Evolutionary conservation across 2,329 filamentous ascomycete species (phyloP), one percentile per base, ranked within the genome.

Genomic region (Colletotrichum theobromicola): DNA sequence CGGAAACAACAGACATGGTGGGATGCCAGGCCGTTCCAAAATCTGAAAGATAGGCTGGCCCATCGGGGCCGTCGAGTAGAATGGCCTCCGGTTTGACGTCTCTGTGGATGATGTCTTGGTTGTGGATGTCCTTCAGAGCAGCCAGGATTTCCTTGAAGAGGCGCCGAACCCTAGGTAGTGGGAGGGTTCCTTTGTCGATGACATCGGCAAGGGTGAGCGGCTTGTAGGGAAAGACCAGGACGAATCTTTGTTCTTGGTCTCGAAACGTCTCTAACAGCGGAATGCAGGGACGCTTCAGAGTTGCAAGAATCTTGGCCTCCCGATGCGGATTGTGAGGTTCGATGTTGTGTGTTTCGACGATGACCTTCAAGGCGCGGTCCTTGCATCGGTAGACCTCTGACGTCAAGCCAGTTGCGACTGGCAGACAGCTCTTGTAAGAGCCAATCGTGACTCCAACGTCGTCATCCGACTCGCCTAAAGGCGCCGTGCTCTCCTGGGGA

Each of bases 71-170:
- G 55, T 89, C 86, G 60, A 98, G 88, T 10, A 98, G 87, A 42
- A 99, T 89, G 67, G 98, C 98, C 0, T 95, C 95, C 1, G 97
- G 97, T 81, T 99, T 99, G 81, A 99, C 87, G 81, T 99, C 97
- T 71, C 97, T 93, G 82, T 99, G 97, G 69, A 99, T 93, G 72
- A 99, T 95, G 9, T 92, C 93, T 28, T 91, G 85, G 9, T 83
- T 78, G 81, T 99, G 97, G 3, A 98, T 87, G 78, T 94, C 89
- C 3, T 85, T 85, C 3, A 99, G 88, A 5, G 91, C 96, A 5
- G 85, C 82, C 80, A 98, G 94, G 8, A 97, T 81, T 77, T 96
- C 92, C 13, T 73, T 84, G 84, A 88, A 97, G 82, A 87, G 91
- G 26, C 80, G 78, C 24, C 81, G 81, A 16, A 86, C 76, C 9